phyloP scores from a whole-genome alignment of 2,329 filamentous ascomycete species.

The Tolypocladium ovalisporum region DNA sequence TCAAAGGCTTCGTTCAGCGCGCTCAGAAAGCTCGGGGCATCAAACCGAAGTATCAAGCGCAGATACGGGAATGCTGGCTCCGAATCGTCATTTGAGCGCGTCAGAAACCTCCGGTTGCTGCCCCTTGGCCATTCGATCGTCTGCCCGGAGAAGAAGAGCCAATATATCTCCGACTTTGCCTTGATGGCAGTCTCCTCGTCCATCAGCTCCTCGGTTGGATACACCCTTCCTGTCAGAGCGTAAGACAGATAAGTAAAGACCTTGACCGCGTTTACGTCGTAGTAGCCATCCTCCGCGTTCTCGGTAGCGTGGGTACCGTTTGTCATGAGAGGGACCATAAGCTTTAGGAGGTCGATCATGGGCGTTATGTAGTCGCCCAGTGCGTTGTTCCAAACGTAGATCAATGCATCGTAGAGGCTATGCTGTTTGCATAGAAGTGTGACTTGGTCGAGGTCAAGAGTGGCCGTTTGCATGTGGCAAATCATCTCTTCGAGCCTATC shows the following conservation, averaged over 20 bases:
- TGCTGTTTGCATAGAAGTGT: constrained; percentile 86
- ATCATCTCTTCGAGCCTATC: constrained; percentile 84
- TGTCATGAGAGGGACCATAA: constrained; percentile 52
- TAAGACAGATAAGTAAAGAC: constrained; percentile 94
- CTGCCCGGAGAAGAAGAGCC: constrained; percentile 84
- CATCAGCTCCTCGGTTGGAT: constrained; percentile 73
- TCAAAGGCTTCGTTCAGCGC: constrained; percentile 96
- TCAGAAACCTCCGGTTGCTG: constrained; percentile 48
- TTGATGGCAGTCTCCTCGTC: constrained; percentile 58
- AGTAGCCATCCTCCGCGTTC: constrained; percentile 48
- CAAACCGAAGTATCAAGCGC: constrained; percentile 73
- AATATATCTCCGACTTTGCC: constrained; percentile 84
- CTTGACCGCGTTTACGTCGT: constrained; percentile 67
- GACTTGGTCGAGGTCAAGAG: constrained; percentile 88
- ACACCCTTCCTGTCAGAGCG: constrained; percentile 78
- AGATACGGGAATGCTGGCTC: constrained; percentile 81
- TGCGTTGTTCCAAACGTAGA: constrained; percentile 94
- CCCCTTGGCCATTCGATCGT: constrained; percentile 64
- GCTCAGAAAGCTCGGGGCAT: constrained; percentile 86
- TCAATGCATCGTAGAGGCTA: constrained; percentile 84
- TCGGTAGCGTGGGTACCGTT: constrained; percentile 41
- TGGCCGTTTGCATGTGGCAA: constrained; percentile 80
- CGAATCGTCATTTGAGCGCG: constrained; percentile 39
- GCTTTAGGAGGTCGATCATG: constrained; percentile 66
- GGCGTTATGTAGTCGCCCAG: constrained; percentile 85